Evolutionary conservation across 768 basidiomycete genomes (phyloP).

Genomic region (Kwoniella bestiolae): DNA sequence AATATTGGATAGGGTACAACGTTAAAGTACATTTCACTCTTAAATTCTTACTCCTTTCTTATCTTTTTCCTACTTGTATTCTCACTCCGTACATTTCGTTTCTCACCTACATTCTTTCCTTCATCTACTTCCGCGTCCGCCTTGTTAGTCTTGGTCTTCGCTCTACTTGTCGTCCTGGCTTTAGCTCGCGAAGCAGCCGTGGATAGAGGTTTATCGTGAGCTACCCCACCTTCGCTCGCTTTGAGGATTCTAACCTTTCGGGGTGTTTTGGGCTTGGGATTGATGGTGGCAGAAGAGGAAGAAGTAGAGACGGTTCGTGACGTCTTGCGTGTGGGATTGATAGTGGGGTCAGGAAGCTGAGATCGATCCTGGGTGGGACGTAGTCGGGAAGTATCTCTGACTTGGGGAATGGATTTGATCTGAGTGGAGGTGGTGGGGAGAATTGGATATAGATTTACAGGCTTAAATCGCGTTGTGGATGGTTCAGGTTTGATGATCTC

Average conservation of each 20-base stretch:
- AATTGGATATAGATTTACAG: too few relatives aligned
- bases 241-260: slow-evolving; percentile 2
- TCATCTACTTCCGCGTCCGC: background rate
- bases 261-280: background rate
- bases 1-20: background rate
- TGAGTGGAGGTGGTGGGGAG: too few relatives aligned
- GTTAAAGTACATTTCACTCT: too few relatives aligned
- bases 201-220: background rate
- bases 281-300: background rate
- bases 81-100: background rate
- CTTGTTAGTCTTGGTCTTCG: background rate
- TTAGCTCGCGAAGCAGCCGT: background rate
- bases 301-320: too few relatives aligned
- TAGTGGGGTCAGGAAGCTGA: too few relatives aligned
- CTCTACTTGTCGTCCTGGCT: background rate
- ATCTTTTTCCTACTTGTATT: background rate
- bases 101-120: slow-evolving; percentile 10
- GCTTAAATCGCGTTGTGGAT: too few relatives aligned
- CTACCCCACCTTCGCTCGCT: slow-evolving; percentile 5
- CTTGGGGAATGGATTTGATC: too few relatives aligned
- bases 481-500: too few relatives aligned
- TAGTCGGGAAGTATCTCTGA: too few relatives aligned
- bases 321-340: too few relatives aligned
- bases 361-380: too few relatives aligned
- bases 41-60: background rate